Conservation (phyloP, 2,329 filamentous ascomycete genomes). For the Aureobasidium zeae region DNA sequence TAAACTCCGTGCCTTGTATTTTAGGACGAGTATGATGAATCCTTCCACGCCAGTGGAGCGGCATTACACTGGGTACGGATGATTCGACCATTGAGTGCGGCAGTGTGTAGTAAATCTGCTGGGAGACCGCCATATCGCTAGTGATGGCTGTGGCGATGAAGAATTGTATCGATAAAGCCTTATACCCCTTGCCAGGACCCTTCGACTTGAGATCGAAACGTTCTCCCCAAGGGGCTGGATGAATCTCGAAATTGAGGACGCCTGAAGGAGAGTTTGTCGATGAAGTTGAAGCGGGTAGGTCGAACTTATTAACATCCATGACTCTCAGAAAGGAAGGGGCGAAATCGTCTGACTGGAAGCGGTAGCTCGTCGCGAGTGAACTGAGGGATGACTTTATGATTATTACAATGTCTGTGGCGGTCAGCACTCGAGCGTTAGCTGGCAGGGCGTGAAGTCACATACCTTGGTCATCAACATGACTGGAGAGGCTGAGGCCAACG, state of each 20-base stretch:
- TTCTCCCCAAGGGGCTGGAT: conserved; percentile 11
- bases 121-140: conserved; percentile 16
- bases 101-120: conserved; percentile 10
- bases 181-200: conserved; percentile 9
- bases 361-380: conserved; percentile 25
- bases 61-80: neutral
- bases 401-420: conserved; percentile 24
- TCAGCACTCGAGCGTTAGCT: neutral
- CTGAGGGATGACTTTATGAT: conserved; percentile 29
- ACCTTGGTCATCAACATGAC: conserved; percentile 28
- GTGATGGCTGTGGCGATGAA: conserved; percentile 16
- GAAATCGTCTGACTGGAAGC: conserved; percentile 19
- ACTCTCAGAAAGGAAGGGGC: conserved; percentile 18
- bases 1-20: conserved; percentile 18
- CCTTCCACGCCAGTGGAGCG: conserved; percentile 20
- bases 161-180: conserved; percentile 14
- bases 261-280: neutral
- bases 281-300: conserved; percentile 16
- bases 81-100: neutral
- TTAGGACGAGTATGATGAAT: conserved; percentile 15
- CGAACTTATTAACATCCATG: conserved; percentile 25
- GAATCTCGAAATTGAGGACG: neutral
- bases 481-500: conserved; percentile 36
- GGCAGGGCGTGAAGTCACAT: conserved; percentile 12
- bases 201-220: conserved; percentile 10